Conservation (phyloP, 2,329 filamentous ascomycete species). For the Penicillium occitanis region DNA sequence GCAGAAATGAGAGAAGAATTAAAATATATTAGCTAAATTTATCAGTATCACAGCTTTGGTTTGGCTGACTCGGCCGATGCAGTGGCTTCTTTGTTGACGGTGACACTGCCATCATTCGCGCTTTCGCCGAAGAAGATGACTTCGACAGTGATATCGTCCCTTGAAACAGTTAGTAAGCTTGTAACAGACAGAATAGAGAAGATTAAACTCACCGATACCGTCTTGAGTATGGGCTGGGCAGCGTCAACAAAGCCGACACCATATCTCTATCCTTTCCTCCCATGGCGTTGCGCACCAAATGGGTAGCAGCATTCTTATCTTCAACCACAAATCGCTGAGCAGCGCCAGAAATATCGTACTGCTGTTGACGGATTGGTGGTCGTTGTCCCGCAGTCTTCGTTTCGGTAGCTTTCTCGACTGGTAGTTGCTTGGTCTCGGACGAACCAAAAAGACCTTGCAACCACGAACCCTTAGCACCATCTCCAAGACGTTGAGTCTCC, state of each 20-base stretch:
- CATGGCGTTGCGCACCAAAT: slow-evolving; percentile 90
- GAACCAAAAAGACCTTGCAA: slow-evolving; percentile 67
- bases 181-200: too few relatives aligned
- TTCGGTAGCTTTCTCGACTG: slow-evolving; percentile 66
- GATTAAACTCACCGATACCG: slow-evolving; percentile 70
- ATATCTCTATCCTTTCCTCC: slow-evolving; percentile 93
- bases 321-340: slow-evolving; percentile 86
- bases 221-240: slow-evolving; percentile 87
- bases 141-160: slow-evolving; percentile 80
- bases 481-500: slow-evolving; percentile 63
- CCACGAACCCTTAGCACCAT: slow-evolving; percentile 58
- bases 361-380: slow-evolving; percentile 80
- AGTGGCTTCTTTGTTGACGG: slow-evolving; percentile 83
- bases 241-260: slow-evolving; percentile 84
- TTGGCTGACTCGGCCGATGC: slow-evolving; percentile 54
- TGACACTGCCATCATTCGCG: slow-evolving; percentile 71
- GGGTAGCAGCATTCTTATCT: slow-evolving; percentile 94
- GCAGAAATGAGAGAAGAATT: background rate
- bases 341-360: slow-evolving; percentile 74
- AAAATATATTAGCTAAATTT: background rate
- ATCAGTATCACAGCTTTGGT: slow-evolving; percentile 47
- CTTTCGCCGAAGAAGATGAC: slow-evolving; percentile 97
- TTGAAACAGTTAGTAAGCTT: too few relatives aligned
- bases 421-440: slow-evolving; percentile 58
- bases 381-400: slow-evolving; percentile 64